Evolutionary conservation across 768 basidiomycete species (phyloP).

Genomic region (Pluteus cervinus): DNA sequence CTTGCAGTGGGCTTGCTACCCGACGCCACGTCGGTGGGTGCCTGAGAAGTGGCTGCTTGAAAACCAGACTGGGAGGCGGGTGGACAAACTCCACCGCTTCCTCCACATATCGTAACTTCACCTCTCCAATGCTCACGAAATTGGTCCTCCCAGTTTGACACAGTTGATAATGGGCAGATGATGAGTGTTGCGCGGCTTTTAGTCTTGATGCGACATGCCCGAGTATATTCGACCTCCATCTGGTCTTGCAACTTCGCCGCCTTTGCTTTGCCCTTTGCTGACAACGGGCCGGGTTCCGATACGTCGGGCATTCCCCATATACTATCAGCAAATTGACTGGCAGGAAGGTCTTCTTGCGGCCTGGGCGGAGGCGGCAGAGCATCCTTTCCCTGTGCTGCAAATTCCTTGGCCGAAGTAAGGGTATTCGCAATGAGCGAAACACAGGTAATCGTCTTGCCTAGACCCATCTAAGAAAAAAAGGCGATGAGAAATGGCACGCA

Average conservation of each 20-base stretch:
- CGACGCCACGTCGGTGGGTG: conserved; percentile 19
- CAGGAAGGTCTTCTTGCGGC: conserved; percentile 23
- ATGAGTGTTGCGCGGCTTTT: conserved; percentile 92
- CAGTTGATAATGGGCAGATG: conserved; percentile 93
- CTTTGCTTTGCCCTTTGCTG: conserved; percentile 59
- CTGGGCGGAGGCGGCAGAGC: conserved; percentile 29
- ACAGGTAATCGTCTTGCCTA: conserved; percentile 96
- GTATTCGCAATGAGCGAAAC: conserved; percentile 92
- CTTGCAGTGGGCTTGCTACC: too few species aligned
- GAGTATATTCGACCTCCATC: conserved; percentile 59
- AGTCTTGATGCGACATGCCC: conserved; percentile 72
- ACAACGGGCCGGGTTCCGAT: conserved; percentile 19
- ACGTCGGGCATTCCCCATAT: conserved; percentile 82
- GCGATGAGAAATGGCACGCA: conserved; percentile 7
- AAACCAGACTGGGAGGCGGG: conserved; percentile 29
- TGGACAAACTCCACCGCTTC: conserved; percentile 44
- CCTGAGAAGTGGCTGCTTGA: conserved; percentile 28
- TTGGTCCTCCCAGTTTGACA: conserved; percentile 99
- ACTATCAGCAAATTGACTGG: conserved; percentile 66
- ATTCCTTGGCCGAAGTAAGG: conserved; percentile 57
- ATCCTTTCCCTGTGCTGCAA: conserved; percentile 53
- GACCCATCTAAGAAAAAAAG: conserved; percentile 70
- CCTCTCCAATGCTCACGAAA: conserved; percentile 97
- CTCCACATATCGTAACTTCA: conserved; percentile 77
- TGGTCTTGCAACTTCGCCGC: conserved; percentile 63